Evolutionary conservation across 805 yeast genomes (phyloP).

Genomic region (Lipomyces starkeyi): DNA sequence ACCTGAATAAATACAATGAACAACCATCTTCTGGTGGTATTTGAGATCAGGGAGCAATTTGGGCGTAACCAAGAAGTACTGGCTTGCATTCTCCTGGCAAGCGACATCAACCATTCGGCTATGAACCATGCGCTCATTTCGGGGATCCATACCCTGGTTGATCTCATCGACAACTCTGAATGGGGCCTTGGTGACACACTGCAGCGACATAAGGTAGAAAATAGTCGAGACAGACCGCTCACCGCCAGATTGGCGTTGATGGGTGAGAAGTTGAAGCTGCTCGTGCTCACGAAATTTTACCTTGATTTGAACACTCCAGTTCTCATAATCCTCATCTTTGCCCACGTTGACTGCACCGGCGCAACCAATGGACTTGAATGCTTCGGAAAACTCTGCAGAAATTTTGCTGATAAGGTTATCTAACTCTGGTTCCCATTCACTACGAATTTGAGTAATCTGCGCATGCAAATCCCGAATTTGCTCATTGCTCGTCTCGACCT

Average conservation of each 20-base stretch:
- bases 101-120: constrained; percentile 84
- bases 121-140: constrained; percentile 87
- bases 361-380: constrained; percentile 78
- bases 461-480: constrained; percentile 44
- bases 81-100: constrained; percentile 67
- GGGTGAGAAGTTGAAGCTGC: constrained; percentile 70
- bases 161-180: constrained; percentile 97
- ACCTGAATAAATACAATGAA: constrained; percentile 80
- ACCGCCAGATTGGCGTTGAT: constrained; percentile 96
- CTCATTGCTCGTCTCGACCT: constrained; percentile 49
- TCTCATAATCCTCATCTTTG: constrained; percentile 58
- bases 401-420: constrained; percentile 59
- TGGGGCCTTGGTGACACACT: constrained; percentile 85
- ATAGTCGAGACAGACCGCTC: constrained; percentile 96
- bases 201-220: constrained; percentile 85
- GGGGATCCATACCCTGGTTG: constrained; percentile 98
- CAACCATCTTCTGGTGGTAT: constrained; percentile 78
- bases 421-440: constrained; percentile 68
- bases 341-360: constrained; percentile 78
- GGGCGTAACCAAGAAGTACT: constrained; percentile 92
- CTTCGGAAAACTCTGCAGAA: constrained; percentile 65
- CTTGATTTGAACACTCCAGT: constrained; percentile 83
- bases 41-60: constrained; percentile 78
- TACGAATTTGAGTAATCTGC: constrained; percentile 50
- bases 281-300: constrained; percentile 86